A percentile compares a stretch with the other conserved stretches of the same genome.
Evolutionary conservation across 2,329 filamentous ascomycete genomes (phyloP).

Genomic region (Xylaria sp.): DNA sequence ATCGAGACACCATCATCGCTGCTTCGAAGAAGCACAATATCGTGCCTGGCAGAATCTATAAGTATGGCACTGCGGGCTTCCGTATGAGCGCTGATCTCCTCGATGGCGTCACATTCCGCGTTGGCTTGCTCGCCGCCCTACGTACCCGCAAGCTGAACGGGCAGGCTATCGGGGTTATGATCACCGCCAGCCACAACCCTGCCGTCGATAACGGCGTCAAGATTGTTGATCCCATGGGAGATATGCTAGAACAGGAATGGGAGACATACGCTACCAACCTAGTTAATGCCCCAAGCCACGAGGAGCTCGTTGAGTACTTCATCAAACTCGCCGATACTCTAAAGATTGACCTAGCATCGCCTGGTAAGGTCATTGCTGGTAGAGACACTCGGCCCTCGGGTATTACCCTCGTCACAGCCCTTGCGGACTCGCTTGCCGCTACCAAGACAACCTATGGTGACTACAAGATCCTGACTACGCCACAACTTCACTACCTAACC

Average conservation of each 20-base stretch:
- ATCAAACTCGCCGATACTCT: conserved; percentile 77
- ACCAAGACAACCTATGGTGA: conserved; percentile 80
- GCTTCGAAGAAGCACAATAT: conserved; percentile 72
- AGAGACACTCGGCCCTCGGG: conserved; percentile 94
- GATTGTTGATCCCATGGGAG: conserved; percentile 95
- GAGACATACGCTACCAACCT: conserved; percentile 88
- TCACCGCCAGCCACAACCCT: conserved; percentile 93
- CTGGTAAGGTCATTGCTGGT: conserved; percentile 86
- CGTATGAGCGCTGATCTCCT: conserved; percentile 81
- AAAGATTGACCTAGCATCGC: conserved; percentile 75
- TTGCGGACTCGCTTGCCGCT: conserved; percentile 82
- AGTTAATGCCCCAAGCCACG: conserved; percentile 82
- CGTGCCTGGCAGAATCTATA: conserved; percentile 65
- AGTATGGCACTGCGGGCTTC: conserved; percentile 75
- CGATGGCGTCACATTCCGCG: conserved; percentile 90
- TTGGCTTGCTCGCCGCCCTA: conserved; percentile 87
- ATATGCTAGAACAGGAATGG: conserved; percentile 98
- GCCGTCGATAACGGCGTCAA: conserved; percentile 92
- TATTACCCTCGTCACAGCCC: conserved; percentile 79
- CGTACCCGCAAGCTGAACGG: conserved; percentile 90
- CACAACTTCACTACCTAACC: conserved; percentile 97
- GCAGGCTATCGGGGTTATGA: conserved; percentile 95
- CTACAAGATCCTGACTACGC: conserved; percentile 92
- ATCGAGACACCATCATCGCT: conserved; percentile 63
- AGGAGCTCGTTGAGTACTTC: conserved; percentile 80